Base-by-base conservation (phyloP, 1,284 basidiomycete species). In the Leccinum subfulvum region DNA sequence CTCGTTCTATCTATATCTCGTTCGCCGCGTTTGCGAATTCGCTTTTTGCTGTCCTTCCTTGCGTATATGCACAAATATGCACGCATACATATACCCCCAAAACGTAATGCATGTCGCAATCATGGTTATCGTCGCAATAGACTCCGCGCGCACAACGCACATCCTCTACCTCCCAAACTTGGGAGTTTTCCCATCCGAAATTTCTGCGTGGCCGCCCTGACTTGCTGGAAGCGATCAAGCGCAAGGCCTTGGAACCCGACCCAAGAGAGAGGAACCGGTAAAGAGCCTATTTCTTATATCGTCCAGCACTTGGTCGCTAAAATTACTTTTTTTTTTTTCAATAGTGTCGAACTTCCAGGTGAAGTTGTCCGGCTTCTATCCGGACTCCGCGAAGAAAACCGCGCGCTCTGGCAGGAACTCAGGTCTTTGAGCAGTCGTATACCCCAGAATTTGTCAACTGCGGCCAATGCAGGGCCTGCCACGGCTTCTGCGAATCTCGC, bases 111-210 rank as follows among this genome's bases (percentile, higher is more conserved):
- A 26, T 14, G 16, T 54, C 13, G 11, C 28, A 11, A 52, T 56
- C 56, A 49, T 37, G 30, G 13, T 44, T 44, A 21, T 9, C n/a
- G 28, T 59, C 57, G 16, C 49, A 35, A 64, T 78, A 92, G 87
- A 93, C 92, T 5, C 92, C 92, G 21, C 88, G 92, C 59, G 89
- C 91, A 1, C 90, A 93, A 73, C 84, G 89, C 65, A 89, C 89
- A 2, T 89, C 89, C 16, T 84, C 86, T 23, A 89, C 92, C 69
- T 85, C 88, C 47, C 92, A 94, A 77, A 89, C 88, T 13, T 94
- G 92, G 92, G 92, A 95, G 74, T 95, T 95, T 74, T 90, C 89
- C 3, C 93, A 94, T 75, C 88, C 88, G 76, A 93, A 93, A 73
- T 95, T 95, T 76, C 79, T 92, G 37, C 87, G 89, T 39, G 91